A percentile compares a stretch with the other conserved stretches of the same genome.
These are phyloP conservation scores for Mycena epipterygia DNA, from an alignment of 768 basidiomycete species.

Conservation along the genomic window DNA sequence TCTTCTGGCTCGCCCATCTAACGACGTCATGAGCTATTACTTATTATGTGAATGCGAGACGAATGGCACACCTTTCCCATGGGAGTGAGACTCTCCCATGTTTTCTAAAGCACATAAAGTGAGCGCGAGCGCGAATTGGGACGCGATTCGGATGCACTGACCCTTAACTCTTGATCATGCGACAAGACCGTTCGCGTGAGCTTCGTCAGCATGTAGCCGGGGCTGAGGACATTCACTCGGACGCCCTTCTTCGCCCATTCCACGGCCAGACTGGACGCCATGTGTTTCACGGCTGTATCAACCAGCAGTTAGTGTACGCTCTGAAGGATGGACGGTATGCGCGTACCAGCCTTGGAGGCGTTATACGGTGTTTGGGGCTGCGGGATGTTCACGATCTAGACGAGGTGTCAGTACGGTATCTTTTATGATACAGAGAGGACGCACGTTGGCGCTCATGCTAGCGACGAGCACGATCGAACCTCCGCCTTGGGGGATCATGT, in stretches of 20 bases:
- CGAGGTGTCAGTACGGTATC: slow-evolving; percentile 14
- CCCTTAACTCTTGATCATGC: slow-evolving; percentile 82
- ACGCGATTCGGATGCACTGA: slow-evolving; percentile 45
- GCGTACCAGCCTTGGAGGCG: slow-evolving; percentile 89
- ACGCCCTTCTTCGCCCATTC: slow-evolving; percentile 96
- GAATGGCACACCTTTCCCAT: slow-evolving; percentile 78
- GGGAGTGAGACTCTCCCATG: slow-evolving; percentile 88
- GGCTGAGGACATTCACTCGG: slow-evolving; percentile 84
- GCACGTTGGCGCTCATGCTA: slow-evolving; percentile 91
- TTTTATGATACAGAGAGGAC: slow-evolving; percentile 41
- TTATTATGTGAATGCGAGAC: slow-evolving; percentile 11
- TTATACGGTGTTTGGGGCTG: slow-evolving; percentile 96
- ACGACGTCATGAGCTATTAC: slow-evolving; percentile 29
- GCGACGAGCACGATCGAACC: slow-evolving; percentile 90
- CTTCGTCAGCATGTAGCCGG: slow-evolving; percentile 95
- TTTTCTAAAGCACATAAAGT: slow-evolving; percentile 63
- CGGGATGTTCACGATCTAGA: slow-evolving; percentile 88
- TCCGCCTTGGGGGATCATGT: slow-evolving; percentile 86
- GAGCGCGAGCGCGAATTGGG: background rate
- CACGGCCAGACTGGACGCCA: slow-evolving; percentile 92
- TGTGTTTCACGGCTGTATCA: slow-evolving; percentile 85
- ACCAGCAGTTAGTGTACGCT: background rate
- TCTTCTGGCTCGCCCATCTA: slow-evolving; percentile 96
- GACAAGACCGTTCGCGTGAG: slow-evolving; percentile 88
- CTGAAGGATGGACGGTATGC: background rate